Percentiles rank a stretch among this genome's conserved stretches.
These are phyloP conservation scores for Chrysanthemum makinoi DNA, from an alignment of 129 eudicot genomes.

Conservation along the genomic window DNA sequence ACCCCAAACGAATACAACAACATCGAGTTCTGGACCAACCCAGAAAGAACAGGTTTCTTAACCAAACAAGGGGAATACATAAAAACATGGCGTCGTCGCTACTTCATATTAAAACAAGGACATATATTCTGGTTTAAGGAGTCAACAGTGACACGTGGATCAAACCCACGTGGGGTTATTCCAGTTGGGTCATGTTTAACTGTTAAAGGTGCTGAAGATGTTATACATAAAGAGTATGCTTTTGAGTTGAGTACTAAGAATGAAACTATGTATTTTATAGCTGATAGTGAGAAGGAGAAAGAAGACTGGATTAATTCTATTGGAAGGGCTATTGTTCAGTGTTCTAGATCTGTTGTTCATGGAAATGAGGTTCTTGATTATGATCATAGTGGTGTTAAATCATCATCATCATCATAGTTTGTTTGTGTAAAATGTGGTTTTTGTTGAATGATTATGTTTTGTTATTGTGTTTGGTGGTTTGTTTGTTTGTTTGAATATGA, in stretches of 20 bases:
- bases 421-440: no score
- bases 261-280: slow-evolving; percentile 91
- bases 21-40: slow-evolving; percentile 67
- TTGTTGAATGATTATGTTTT: no score
- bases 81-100: slow-evolving; percentile 98
- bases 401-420: no score
- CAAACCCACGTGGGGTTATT: slow-evolving; percentile 87
- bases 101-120: slow-evolving; percentile 90
- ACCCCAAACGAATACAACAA: slow-evolving; percentile 53
- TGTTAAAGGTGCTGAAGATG: slow-evolving; percentile 95
- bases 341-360: slow-evolving; percentile 76
- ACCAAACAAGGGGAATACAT: slow-evolving; percentile 99
- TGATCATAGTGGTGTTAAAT: slow-evolving; percentile 14
- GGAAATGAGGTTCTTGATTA: slow-evolving; percentile 63
- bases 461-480: no score
- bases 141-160: slow-evolving; percentile 58
- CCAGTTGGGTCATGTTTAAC: slow-evolving; percentile 79
- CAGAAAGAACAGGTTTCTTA: slow-evolving; percentile 96
- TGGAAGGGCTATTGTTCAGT: slow-evolving; percentile 89
- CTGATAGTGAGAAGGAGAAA: slow-evolving; percentile 90
- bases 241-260: slow-evolving; percentile 74
- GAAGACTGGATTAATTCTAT: slow-evolving; percentile 98
- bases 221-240: slow-evolving; percentile 67
- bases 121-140: slow-evolving; percentile 98
- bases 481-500: no score